Evolutionary conservation across 768 basidiomycete species (phyloP).

Genomic region (Pulveroboletus frians): DNA sequence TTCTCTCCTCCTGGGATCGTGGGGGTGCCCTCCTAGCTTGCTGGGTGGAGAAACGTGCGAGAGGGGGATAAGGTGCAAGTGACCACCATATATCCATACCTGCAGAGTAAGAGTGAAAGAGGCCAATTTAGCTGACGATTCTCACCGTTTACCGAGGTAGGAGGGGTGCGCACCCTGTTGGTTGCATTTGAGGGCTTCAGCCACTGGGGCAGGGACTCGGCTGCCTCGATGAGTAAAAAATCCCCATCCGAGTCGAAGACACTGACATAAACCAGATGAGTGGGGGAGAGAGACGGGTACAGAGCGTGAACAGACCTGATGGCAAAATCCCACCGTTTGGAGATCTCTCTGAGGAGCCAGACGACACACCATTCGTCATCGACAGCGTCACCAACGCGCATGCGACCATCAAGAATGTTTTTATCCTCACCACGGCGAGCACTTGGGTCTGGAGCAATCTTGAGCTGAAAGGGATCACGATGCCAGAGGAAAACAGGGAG

Average conservation of each 20-base stretch:
- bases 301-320: slow-evolving; percentile 55
- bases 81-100: slow-evolving; percentile 87
- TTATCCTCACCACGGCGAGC: slow-evolving; percentile 23
- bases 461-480: slow-evolving; percentile 76
- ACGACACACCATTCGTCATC: slow-evolving; percentile 98
- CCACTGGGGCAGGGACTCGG: slow-evolving; percentile 84
- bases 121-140: slow-evolving; percentile 29
- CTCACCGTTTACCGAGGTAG: slow-evolving; percentile 28
- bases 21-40: slow-evolving; percentile 48
- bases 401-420: slow-evolving; percentile 72
- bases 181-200: slow-evolving; percentile 85
- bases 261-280: slow-evolving; percentile 10
- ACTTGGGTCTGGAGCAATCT: slow-evolving; percentile 49
- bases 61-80: slow-evolving; percentile 84
- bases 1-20: slow-evolving; percentile 36
- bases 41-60: slow-evolving; percentile 63
- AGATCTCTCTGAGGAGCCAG: slow-evolving; percentile 80
- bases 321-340: slow-evolving; percentile 71
- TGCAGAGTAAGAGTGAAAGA: slow-evolving; percentile 35
- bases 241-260: slow-evolving; percentile 91
- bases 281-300: background rate
- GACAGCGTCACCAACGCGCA: slow-evolving; percentile 93
- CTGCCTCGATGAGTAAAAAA: slow-evolving; percentile 94
- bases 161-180: slow-evolving; percentile 72
- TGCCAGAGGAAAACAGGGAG: slow-evolving; percentile 76